Percentiles rank a stretch among this genome's conserved stretches.
Conservation (phyloP, 345 rosid genomes). For the Gossypium raimondii region DNA sequence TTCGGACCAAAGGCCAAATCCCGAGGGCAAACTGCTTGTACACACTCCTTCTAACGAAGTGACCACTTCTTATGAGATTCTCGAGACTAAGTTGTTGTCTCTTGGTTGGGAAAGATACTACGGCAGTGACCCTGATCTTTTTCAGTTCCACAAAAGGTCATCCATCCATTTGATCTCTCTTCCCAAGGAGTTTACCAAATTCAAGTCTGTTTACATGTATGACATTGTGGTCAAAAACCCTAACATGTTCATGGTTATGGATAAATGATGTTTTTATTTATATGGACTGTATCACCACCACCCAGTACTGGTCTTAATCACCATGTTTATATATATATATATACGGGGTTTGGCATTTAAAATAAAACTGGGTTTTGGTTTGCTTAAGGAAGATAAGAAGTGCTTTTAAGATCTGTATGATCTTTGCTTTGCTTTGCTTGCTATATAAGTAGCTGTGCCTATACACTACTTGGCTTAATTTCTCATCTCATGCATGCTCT, state of each 20-base stretch:
- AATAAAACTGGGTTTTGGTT: too few species aligned
- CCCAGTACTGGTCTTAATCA: too few species aligned
- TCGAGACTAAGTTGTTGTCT: background rate
- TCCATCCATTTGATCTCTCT: background rate
- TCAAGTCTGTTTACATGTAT: background rate
- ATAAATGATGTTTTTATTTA: background rate
- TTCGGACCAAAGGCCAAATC: too few species aligned
- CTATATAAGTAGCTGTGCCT: too few species aligned
- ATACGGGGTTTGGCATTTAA: too few species aligned
- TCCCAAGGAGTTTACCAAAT: background rate
- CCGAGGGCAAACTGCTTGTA: background rate
- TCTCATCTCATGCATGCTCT: too few species aligned
- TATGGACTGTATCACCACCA: background rate
- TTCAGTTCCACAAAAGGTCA: background rate
- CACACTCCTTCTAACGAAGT: background rate
- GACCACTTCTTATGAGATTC: background rate
- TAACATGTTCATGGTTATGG: background rate
- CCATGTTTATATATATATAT: too few species aligned
- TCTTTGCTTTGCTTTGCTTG: too few species aligned
- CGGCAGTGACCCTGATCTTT: background rate
- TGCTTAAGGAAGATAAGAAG: too few species aligned
- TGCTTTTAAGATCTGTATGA: too few species aligned
- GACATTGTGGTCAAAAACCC: background rate
- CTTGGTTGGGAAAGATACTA: background rate
- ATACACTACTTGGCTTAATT: too few species aligned